Conservation (phyloP, 2,329 filamentous ascomycete species). For the Teratosphaeria pseudoeucalypti region DNA sequence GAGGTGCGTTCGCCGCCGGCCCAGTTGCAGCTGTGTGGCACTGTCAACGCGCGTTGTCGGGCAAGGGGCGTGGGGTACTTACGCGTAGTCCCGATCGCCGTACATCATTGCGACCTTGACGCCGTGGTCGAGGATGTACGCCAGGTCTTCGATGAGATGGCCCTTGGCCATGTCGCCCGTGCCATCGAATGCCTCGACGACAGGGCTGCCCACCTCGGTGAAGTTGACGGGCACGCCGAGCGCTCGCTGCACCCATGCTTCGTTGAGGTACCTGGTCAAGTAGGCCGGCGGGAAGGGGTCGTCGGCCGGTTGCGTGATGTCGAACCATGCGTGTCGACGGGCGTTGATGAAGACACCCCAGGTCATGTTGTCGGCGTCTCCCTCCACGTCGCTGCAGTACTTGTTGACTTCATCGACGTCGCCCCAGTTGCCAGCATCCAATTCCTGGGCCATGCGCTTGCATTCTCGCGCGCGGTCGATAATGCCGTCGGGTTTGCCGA, state of each 20-base stretch:
- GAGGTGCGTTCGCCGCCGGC: conserved; percentile 45
- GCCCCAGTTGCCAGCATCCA: conserved; percentile 42
- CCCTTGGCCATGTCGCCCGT: conserved; percentile 34
- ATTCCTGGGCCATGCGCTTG: conserved; percentile 34
- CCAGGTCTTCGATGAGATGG: conserved; percentile 29
- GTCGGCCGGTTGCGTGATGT: conserved; percentile 38
- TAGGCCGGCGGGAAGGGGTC: conserved; percentile 37
- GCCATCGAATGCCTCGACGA: conserved; percentile 31
- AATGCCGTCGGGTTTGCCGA: conserved; percentile 41
- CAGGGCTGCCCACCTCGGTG: conserved; percentile 12
- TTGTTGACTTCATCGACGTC: conserved; percentile 25
- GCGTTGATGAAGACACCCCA: conserved; percentile 34
- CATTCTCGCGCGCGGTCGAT: conserved; percentile 45
- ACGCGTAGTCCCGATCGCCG: conserved; percentile 48
- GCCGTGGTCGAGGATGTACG: conserved; percentile 31
- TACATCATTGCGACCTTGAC: conserved; percentile 60
- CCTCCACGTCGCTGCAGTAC: conserved; percentile 17
- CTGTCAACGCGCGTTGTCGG: not conserved
- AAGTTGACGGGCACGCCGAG: conserved; percentile 42
- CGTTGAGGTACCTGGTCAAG: conserved; percentile 47
- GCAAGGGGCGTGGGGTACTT: not conserved
- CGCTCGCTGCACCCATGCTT: conserved; percentile 45
- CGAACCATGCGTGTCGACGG: conserved; percentile 44
- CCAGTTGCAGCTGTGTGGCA: conserved; percentile 34
- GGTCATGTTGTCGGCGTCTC: conserved; percentile 37